Evolutionary conservation across 441 rosid genomes (phyloP).

Genomic region (Eruca vesicaria): DNA sequence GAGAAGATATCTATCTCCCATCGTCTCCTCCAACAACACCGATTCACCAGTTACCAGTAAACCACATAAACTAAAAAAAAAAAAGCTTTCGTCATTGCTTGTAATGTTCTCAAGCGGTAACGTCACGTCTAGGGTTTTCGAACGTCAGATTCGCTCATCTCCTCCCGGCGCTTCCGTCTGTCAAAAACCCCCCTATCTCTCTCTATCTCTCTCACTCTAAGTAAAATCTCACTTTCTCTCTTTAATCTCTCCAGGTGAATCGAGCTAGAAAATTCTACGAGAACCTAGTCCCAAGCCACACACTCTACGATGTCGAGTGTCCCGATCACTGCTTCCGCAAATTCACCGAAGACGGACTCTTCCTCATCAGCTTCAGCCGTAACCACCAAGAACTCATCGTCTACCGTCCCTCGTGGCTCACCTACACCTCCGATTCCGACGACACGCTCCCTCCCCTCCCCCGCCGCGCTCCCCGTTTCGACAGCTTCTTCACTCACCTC

Average conservation of each 20-base stretch:
- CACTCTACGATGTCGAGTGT: conserved; percentile 81
- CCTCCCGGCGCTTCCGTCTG: conserved; percentile 68
- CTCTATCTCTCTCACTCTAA: background rate
- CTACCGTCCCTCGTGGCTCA: conserved; percentile 83
- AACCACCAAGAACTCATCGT: conserved; percentile 86
- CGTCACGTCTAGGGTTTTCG: conserved; percentile 83
- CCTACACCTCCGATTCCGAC: conserved; percentile 55
- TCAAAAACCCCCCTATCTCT: conserved; percentile 39
- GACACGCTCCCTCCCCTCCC: conserved; percentile 49
- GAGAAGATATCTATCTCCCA: background rate
- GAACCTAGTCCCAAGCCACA: conserved; percentile 82
- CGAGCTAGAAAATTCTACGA: conserved; percentile 83
- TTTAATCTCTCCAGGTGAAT: conserved; percentile 59
- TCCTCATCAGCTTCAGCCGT: conserved; percentile 86
- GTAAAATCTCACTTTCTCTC: background rate
- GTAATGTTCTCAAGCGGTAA: conserved; percentile 70
- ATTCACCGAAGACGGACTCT: conserved; percentile 93
- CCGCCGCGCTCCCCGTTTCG: conserved; percentile 65
- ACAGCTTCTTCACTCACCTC: conserved; percentile 82
- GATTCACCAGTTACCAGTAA: background rate
- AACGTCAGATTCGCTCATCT: conserved; percentile 77
- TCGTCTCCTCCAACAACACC: conserved; percentile 25
- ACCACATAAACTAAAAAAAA: background rate
- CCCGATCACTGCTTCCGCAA: conserved; percentile 92
- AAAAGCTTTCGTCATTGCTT: background rate